Base-by-base conservation (phyloP, 352 stramenopile species). In the Pythium grandisporangium region DNA sequence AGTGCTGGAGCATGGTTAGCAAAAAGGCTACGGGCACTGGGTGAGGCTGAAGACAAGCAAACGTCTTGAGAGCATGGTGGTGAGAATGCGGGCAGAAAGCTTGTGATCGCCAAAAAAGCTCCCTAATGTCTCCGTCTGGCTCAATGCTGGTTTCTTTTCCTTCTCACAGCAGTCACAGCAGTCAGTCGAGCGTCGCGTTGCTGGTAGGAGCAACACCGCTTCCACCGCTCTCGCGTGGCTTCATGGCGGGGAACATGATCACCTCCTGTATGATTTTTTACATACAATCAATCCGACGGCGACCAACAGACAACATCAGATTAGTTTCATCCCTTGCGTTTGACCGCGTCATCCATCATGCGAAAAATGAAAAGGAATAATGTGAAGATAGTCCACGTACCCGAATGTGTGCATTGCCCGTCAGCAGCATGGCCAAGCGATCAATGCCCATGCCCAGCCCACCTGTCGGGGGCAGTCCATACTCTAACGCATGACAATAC, bases 191-290 rank as follows among this genome's bases (percentile, higher is more conserved):
- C n/a, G n/a, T n/a, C n/a, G n/a, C n/a, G n/a, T n/a, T n/a, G n/a
- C n/a, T n/a, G n/a, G n/a, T n/a, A n/a, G n/a, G n/a, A n/a, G n/a
- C n/a, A n/a, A n/a, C n/a, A n/a, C n/a, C n/a, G n/a, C n/a, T n/a
- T n/a, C n/a, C n/a, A n/a, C n/a, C n/a, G 1, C 42, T 34, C 1
- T 60, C 42, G 21, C 45, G 46, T 7, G 93, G 95, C 63, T 99
- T 99, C 96, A 99, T 99, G 14, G 95, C 96, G 26, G 96, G 96
- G 70, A 99, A 99, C 39, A 99, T 69, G 42, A 99, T 84, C 21
- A 99, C 96, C 66, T 99, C 96, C 81, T 99, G 94, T 22, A 64
- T 22, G 26, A 42, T 16, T 20, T 30, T 6, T 5, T 25, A 41
- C 16, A 51, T n/a, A 32, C 34, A 34, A 27, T 36, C 2, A 45